These are phyloP conservation scores for Penicillium janthinellum DNA, from an alignment of 2,329 filamentous ascomycete species.

Conservation along the genomic window DNA sequence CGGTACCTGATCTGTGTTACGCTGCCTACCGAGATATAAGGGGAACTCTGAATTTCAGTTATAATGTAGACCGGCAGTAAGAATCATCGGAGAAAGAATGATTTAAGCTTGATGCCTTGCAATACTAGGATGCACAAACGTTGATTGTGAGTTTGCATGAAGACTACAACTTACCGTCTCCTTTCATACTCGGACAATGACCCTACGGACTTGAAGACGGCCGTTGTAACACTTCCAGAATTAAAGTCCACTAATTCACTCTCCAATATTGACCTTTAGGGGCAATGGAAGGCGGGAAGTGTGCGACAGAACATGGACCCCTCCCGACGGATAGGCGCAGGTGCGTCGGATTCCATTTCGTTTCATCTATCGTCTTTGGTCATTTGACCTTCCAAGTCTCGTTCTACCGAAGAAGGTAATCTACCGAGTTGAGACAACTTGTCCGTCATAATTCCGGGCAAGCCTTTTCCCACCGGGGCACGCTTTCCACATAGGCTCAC, in stretches of 20 bases:
- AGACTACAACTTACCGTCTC: slow-evolving; percentile 14
- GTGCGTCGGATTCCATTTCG: slow-evolving; percentile 20
- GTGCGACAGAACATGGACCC: slow-evolving; percentile 25
- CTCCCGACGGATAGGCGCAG: slow-evolving; percentile 25
- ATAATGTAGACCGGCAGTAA: slow-evolving; percentile 13
- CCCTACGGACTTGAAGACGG: background rate
- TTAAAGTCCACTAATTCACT: background rate
- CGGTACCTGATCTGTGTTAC: slow-evolving; percentile 28
- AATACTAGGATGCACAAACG: background rate
- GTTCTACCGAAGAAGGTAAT: background rate
- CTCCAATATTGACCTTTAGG: slow-evolving; percentile 5
- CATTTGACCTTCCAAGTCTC: slow-evolving; percentile 2
- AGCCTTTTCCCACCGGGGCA: too few relatives aligned
- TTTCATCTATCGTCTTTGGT: slow-evolving; percentile 24
- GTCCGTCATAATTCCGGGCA: background rate
- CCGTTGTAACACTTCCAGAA: background rate
- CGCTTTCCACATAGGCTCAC: background rate
- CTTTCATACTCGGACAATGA: background rate
- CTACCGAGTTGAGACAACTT: background rate
- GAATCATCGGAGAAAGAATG: slow-evolving; percentile 16
- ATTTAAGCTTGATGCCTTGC: background rate
- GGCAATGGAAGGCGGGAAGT: slow-evolving; percentile 16
- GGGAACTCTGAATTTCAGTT: slow-evolving; percentile 15
- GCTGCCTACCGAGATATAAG: slow-evolving; percentile 11
- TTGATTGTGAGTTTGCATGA: background rate